Base-by-base conservation (phyloP, 1,284 basidiomycete genomes). In the Moesziomyces aphidis region DNA sequence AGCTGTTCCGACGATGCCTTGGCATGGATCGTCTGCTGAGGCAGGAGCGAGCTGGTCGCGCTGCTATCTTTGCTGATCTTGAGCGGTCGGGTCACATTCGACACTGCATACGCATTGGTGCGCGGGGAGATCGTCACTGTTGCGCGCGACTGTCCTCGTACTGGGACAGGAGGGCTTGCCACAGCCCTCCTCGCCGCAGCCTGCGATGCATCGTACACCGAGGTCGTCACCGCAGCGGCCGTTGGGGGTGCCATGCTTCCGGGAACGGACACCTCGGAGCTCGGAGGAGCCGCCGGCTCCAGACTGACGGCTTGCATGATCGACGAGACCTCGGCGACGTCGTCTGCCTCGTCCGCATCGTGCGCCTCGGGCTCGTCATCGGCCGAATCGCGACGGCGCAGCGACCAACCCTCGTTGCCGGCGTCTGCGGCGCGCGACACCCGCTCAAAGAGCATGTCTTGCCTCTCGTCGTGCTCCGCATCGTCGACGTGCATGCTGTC, bases 281-380 rank as follows among this genome's bases (percentile, higher is more conserved):
- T 42, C 39, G 15, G 21, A 15, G 46, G 9, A 17, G 21, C 24
- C 9, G 44, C 4, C 0, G 69, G 59, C 23, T 52, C 26, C 42
- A 62, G 65, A 46, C 52, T 52, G 23, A 72, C 63, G 17, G 61
- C 52, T 34, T 73, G 71, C 71, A 69, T 73, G 44, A 73, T 68
- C 28, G 58, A 55, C 17, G 66, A 66, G 4, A 74, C 72, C 34
- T 74, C 72, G 2, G 72, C 72, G 28, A 63, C 72, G 21, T 74
- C 72, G 11, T 74, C 59, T 4, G 52, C 65, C 21, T 73, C 67
- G 7, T 52, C 65, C 13, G 8, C 48, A 34, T 53, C 57, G 11
- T 70, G 55, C 26, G 55, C 51, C 21, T 68, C 51, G 31, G 46
- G 48, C 13, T 58, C 62, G 11, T 59, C 60, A 11, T 60, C 67